Evolutionary conservation across 768 basidiomycete genomes (phyloP), one percentile per base, ranked within the genome.

Genomic region (Macrolepiota albuminosa): DNA sequence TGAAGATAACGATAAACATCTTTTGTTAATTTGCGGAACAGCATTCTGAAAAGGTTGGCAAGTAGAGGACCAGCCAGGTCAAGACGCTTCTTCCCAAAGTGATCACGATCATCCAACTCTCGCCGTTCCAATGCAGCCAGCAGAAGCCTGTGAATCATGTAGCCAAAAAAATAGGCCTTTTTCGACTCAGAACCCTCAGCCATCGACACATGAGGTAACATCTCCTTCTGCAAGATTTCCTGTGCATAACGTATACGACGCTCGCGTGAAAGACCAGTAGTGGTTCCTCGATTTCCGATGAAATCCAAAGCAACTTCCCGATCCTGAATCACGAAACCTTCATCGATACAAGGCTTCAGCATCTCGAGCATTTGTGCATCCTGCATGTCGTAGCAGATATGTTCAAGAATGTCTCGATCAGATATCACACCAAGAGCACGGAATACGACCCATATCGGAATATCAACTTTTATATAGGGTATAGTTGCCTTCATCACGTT

Each of bases 111-210:
- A 71, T 99, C 97, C 29, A 99, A 79, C 67, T 99, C 97, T 66
- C 97, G 82, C 48, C 97, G 82, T 70, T 98, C 95, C 66, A 99
- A 73, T 13, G 95, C 95, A 26, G 97, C 97, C 21, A 97, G 84
- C 0, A 98, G 78, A 31, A 99, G 81, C 61, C 97, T 89, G 74
- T 98, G 96, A 36, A 98, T 93, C 96, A 99, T 99, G 75, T 98
- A 98, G 10, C 97, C 97, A 63, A 98, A 94, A 83, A 98, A 99
- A 75, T 95, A 98, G 1, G 97, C 97, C 73, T 99, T 99, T 79
- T 97, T 97, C 29, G 92, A 94, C 74, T 96, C 93, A 6, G 93
- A 94, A 5, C 95, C 95, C 72, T 96, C 94, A 1, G 87, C 84
- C 87, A 95, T 95, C 2, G 95, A 95, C 26, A 99, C 89, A 68